phyloP scores from a whole-genome alignment of 2,329 filamentous ascomycete species.

The Penicillium sp. region DNA sequence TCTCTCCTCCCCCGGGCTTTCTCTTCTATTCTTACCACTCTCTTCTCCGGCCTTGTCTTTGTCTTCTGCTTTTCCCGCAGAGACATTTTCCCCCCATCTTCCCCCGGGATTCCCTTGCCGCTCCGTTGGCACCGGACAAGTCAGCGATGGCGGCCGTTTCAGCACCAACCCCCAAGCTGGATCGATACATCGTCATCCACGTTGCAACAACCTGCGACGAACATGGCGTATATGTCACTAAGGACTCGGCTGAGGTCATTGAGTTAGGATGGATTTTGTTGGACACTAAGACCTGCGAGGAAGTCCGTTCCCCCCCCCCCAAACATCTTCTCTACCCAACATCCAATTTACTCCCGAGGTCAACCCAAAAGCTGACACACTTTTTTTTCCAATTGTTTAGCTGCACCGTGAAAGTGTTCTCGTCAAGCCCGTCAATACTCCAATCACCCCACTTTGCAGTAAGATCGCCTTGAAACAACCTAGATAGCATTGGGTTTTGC shows the following conservation, averaged over 20 bases:
- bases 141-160: constrained; percentile 45
- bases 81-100: constrained; percentile 21
- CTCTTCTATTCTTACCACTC: constrained; percentile 31
- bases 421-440: constrained; percentile 97
- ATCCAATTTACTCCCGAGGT: constrained; percentile 2
- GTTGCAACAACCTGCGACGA: constrained; percentile 98
- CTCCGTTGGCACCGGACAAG: constrained; percentile 28
- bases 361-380: constrained; percentile 25
- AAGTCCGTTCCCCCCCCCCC: constrained; percentile 59
- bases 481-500: constrained; percentile 3
- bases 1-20: constrained; percentile 15
- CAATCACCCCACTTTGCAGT: constrained; percentile 98
- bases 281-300: constrained; percentile 85
- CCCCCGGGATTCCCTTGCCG: constrained; percentile 25
- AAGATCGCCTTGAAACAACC: constrained; percentile 54
- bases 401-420: constrained; percentile 92
- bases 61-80: constrained; percentile 30
- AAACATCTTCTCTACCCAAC: constrained; percentile 13
- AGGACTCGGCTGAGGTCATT: constrained; percentile 98
- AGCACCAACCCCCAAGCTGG: constrained; percentile 67
- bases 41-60: constrained; percentile 26
- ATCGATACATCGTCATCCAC: constrained; percentile 97
- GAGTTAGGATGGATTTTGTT: constrained; percentile 97
- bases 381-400: constrained; percentile 48
- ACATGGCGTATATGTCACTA: constrained; percentile 98